Percentiles rank a stretch among this genome's conserved stretches.
Evolutionary conservation across 306 rosid species (phyloP).

Genomic region (Aeschynomene evenia): DNA sequence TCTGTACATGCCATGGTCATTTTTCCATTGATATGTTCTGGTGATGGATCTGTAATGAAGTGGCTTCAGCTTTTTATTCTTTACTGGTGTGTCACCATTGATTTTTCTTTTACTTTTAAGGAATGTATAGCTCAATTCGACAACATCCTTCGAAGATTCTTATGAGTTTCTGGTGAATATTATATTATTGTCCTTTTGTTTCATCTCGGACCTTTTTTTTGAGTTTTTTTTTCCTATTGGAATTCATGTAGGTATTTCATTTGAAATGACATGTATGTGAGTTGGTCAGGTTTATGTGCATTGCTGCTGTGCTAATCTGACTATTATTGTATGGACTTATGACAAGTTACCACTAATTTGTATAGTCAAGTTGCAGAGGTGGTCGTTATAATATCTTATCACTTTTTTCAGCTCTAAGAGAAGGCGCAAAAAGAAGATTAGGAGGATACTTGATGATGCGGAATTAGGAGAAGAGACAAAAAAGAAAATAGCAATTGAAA

Average conservation of each 20-base stretch:
- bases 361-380: conserved; percentile 7
- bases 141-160: conserved; percentile 8
- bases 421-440: conserved; percentile 73
- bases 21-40: conserved; percentile 18
- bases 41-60: conserved; percentile 3
- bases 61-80: not conserved
- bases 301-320: conserved; percentile 1
- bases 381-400: conserved; percentile 1
- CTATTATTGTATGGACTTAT: conserved; percentile 16
- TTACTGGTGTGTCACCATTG: not conserved
- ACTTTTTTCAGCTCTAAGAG: conserved; percentile 61
- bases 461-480: conserved; percentile 97
- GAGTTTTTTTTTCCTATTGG: not conserved
- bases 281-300: not conserved
- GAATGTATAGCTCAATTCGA: conserved; percentile 17
- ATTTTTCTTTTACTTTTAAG: not conserved
- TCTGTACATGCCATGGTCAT: not conserved
- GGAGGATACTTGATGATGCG: conserved; percentile 95
- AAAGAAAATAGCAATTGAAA: conserved; percentile 91
- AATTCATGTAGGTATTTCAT: conserved; percentile 12
- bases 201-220: not conserved
- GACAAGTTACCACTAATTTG: not conserved
- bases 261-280: conserved; percentile 5
- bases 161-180: not conserved
- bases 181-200: not conserved